Base-by-base conservation (phyloP, 2,329 filamentous ascomycete genomes). In the Ophiosphaerella korrae region DNA sequence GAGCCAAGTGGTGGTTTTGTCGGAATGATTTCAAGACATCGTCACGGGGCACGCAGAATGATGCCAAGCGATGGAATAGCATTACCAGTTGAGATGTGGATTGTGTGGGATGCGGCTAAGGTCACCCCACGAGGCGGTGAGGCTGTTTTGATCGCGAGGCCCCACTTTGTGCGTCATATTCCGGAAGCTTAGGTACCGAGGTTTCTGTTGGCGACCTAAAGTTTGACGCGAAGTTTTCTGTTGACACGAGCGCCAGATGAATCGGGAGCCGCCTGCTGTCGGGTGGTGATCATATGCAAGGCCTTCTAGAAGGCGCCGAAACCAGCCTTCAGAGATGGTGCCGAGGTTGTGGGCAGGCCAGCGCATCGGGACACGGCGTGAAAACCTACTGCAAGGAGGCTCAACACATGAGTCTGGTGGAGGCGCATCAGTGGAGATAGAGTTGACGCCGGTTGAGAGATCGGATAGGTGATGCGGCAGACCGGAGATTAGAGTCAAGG, bases 111-210 rank as follows among this genome's bases (percentile, higher is more conserved):
- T 64, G 65, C 58, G 63, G 56, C 63, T 64, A 57, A 59, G 32
- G 48, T 53, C 46, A 60, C 52, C 55, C 60, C 60, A 68, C 58
- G 55, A 63, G 63, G 67, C 68, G 66, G 68, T 70, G 66, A 70
- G 51, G 50, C 46, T 43, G 62, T 57, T 53, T 60, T 56, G 63
- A 63, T 58, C 47, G 48, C 50, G 47, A 21, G 16, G 45, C 18
- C 48, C 59, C 58, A 64, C 57, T 44, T 37, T 46, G 26, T 63
- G 60, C 65, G 60, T 68, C 63, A 65, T 66, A 53, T 52, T 39
- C 31, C 38, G 45, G 48, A 29, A 51, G 24, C 42, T 52, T 35
- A 55, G 48, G 59, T 55, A 50, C 54, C 51, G 59, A 58, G 55
- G 48, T 51, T 51, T 40, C 52, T 54, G 36, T 60, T 54, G 53